Evolutionary conservation across 106 monocot genomes (phyloP), one percentile per base, ranked within the genome.

Genomic region (Gastrodia elata): DNA sequence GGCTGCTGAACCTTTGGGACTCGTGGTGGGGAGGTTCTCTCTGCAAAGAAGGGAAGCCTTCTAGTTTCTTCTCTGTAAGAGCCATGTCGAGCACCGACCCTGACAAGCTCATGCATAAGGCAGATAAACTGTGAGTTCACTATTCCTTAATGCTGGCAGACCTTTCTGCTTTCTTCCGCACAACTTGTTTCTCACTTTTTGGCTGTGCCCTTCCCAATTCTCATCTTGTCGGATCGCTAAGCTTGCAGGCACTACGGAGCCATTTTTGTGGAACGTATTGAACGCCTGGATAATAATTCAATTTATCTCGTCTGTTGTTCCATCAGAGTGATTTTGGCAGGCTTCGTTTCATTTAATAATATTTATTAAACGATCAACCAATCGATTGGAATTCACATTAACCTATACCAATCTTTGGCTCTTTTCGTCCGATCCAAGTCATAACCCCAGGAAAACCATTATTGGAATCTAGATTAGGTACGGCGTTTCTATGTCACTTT

Each of bases 71-170:
- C 69, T 0, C 40, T 0, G 39, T 25, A 22, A 24, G 24, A 25
- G 44, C 71, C 16, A 78, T 72, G 72, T 30, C 78, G 65, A 78
- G 44, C 34, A 26, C 72, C 43, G 65, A 78, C 46, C 78, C 78
- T 33, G 78, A 78, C 32, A 72, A 72, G 26, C 64, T 78, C 14
- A 78, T 78, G 78, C 11, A 35, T 27, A 78, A 72, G 35, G 78
- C 72, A 44, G 78, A 78, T 42, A 72, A 78, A 65, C 35, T 78
- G 78, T 78, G 65, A 78, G 43, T 34, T 73, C 22, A 22, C 39
- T 26, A 6, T 18, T 28, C 34, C 38, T 38, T 26, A 39, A 25
- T 35, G 35, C 36, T 1, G 24, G 18, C 25, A 39, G 24, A 69
- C 8, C 39, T 20, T 24, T 69, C 10, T 14, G 11, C 41, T 40